Conservation (phyloP, 768 basidiomycete species). For the Suillus hirtellus region DNA sequence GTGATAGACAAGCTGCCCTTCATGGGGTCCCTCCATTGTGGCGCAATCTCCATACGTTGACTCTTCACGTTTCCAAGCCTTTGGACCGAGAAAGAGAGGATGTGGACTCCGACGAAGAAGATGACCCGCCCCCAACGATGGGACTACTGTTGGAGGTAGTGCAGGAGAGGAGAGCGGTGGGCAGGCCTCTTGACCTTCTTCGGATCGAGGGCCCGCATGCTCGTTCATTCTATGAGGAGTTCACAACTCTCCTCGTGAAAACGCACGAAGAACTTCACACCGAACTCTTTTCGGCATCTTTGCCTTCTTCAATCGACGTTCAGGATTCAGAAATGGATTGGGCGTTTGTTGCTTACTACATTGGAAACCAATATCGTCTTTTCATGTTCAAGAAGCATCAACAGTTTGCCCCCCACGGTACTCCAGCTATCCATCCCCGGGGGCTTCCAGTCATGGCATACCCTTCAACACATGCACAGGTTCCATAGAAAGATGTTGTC, state of each 20-base stretch:
- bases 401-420: conserved; percentile 20
- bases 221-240: conserved; percentile 28
- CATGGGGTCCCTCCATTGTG: conserved; percentile 32
- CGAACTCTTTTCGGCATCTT: conserved; percentile 18
- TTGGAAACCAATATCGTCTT: conserved; percentile 32
- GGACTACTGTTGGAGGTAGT: conserved; percentile 33
- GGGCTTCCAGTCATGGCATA: conserved; percentile 3
- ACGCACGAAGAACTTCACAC: conserved; percentile 28
- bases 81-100: conserved; percentile 35
- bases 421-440: conserved; percentile 10
- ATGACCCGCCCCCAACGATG: conserved; percentile 31
- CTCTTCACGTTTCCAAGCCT: conserved; percentile 28
- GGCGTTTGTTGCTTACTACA: conserved; percentile 30
- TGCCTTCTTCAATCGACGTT: conserved; percentile 18
- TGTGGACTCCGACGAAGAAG: conserved; percentile 32
- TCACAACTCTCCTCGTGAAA: conserved; percentile 26
- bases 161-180: conserved; percentile 32
- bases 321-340: conserved; percentile 28
- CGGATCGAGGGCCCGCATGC: conserved; percentile 29
- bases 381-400: conserved; percentile 33
- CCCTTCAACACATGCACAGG: conserved; percentile 5
- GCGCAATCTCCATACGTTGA: conserved; percentile 31
- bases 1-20: conserved; percentile 35
- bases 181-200: conserved; percentile 25
- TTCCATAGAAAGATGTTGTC: conserved; percentile 1